Evolutionary conservation across 768 basidiomycete genomes (phyloP).

Genomic region (Leccinum variicolor): DNA sequence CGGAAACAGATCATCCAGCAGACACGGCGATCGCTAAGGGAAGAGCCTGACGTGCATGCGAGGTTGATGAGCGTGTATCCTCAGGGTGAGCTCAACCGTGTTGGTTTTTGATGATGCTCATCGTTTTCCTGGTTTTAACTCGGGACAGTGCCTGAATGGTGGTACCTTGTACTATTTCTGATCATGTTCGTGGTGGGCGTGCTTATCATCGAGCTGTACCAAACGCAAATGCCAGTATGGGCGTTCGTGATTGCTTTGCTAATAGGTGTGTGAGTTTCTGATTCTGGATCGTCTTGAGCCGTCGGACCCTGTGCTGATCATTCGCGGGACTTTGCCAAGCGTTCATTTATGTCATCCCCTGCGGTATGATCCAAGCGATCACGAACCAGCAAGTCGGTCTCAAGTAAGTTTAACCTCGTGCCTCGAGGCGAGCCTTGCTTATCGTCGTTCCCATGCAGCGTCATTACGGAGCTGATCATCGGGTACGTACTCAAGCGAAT

Average conservation of each 20-base stretch:
- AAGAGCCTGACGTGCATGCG: conserved; percentile 83
- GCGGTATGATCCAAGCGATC: conserved; percentile 64
- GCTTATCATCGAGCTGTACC: conserved; percentile 70
- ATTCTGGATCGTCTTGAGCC: background rate
- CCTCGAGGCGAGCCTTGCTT: background rate
- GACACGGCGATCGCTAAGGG: conserved; percentile 62
- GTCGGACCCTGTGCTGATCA: background rate
- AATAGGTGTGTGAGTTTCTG: conserved; percentile 30
- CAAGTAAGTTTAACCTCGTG: conserved; percentile 30
- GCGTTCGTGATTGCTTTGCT: conserved; percentile 66
- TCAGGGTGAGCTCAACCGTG: conserved; percentile 27
- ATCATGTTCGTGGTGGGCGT: conserved; percentile 71
- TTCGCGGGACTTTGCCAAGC: conserved; percentile 20
- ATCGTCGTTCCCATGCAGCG: conserved; percentile 30
- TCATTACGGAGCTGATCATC: conserved; percentile 78
- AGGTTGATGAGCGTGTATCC: conserved; percentile 74
- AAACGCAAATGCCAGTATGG: conserved; percentile 68
- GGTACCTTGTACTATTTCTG: conserved; percentile 69
- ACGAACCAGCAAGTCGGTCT: conserved; percentile 78
- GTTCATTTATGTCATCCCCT: conserved; percentile 46
- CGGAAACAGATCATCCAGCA: conserved; percentile 78
- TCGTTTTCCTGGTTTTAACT: background rate
- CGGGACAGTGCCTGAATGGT: conserved; percentile 73
- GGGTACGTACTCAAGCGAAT: conserved; percentile 33
- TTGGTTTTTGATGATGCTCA: background rate